phyloP scores from a whole-genome alignment of 257 asterid species.

The Oldenlandia corymbosa region DNA sequence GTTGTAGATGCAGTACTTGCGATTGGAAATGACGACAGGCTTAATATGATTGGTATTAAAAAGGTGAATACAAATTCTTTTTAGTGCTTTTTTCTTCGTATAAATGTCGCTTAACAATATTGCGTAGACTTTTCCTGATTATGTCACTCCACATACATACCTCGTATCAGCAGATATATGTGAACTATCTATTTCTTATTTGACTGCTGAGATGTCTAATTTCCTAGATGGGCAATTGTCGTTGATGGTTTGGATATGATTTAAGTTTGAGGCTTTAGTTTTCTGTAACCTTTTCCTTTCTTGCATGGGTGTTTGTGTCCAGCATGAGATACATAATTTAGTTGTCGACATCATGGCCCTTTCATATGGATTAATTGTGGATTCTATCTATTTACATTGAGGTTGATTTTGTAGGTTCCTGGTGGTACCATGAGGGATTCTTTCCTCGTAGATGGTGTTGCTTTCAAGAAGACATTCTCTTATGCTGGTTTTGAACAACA shows the following conservation, averaged over 20 bases:
- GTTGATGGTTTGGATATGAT: neutral
- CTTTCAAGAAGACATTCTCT: slow-evolving; percentile 97
- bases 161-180: too few species aligned
- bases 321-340: too few species aligned
- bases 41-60: slow-evolving; percentile 95
- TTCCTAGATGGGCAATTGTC: neutral
- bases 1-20: slow-evolving; percentile 94
- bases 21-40: slow-evolving; percentile 82
- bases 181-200: neutral
- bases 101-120: too few species aligned
- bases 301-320: neutral
- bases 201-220: neutral
- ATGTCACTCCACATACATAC: too few species aligned
- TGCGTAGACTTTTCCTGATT: too few species aligned
- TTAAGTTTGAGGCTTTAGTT: neutral
- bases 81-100: too few species aligned
- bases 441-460: slow-evolving; percentile 93
- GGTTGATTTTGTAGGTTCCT: slow-evolving; percentile 63
- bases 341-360: too few species aligned
- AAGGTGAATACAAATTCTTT: slow-evolving; percentile 62
- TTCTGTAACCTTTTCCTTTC: neutral
- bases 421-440: slow-evolving; percentile 99
- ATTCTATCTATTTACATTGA: neutral
- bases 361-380: neutral
- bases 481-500: slow-evolving; percentile 99